phyloP scores from a whole-genome alignment of 768 basidiomycete species.

The Asterophora parasitica region DNA sequence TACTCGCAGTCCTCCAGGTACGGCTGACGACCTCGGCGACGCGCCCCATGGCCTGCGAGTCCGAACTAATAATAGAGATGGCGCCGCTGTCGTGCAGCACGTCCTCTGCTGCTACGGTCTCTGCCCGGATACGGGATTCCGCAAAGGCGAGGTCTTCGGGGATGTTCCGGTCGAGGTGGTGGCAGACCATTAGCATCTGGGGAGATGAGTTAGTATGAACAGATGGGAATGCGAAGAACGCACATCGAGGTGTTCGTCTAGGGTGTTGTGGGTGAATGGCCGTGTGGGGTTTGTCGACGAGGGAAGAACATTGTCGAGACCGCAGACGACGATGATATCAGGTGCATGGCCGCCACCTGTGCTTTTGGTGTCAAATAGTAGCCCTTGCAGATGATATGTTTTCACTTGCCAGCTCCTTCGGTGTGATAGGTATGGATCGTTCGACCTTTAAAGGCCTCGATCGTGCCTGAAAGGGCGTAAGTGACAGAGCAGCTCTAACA shows the following conservation, averaged over 20 bases:
- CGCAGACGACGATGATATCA: constrained; percentile 97
- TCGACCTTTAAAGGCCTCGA: constrained; percentile 81
- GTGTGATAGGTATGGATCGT: constrained; percentile 98
- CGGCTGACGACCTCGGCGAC: constrained; percentile 91
- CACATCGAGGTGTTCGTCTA: constrained; percentile 97
- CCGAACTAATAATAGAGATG: constrained; percentile 94
- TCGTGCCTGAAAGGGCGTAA: constrained; percentile 58
- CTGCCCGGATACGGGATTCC: constrained; percentile 92
- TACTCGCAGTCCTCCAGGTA: constrained; percentile 97
- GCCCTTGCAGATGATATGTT: neutral
- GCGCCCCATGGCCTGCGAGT: constrained; percentile 97
- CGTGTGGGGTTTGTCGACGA: constrained; percentile 97
- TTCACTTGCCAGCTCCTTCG: constrained; percentile 77
- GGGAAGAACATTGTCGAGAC: constrained; percentile 82
- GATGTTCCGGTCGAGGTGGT: constrained; percentile 89
- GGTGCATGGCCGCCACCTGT: constrained; percentile 93
- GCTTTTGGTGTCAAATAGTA: neutral
- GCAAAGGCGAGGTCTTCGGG: constrained; percentile 94
- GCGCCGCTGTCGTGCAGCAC: constrained; percentile 90
- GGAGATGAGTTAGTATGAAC: neutral
- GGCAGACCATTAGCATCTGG: constrained; percentile 99
- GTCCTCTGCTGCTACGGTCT: constrained; percentile 97
- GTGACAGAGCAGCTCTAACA: neutral
- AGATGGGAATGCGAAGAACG: constrained; percentile 21
- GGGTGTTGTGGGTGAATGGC: constrained; percentile 85